Evolutionary conservation across 2,329 filamentous ascomycete species (phyloP).

Genomic region (Exophiala alcalophila): DNA sequence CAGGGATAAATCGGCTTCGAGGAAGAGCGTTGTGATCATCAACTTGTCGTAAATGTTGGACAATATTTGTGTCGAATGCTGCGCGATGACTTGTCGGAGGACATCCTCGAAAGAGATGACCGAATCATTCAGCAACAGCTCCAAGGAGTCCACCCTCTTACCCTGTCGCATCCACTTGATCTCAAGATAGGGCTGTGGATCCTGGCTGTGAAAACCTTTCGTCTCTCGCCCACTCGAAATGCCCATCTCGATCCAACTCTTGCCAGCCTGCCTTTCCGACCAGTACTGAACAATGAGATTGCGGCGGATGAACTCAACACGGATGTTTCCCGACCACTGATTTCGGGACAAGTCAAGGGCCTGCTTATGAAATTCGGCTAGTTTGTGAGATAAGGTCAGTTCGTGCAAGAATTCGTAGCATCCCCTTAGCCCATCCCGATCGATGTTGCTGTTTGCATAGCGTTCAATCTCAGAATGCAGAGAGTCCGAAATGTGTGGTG

Average conservation of each 20-base stretch:
- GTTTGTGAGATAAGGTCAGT: slow-evolving; percentile 84
- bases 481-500: slow-evolving; percentile 61
- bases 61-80: slow-evolving; percentile 71
- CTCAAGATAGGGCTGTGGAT: slow-evolving; percentile 37
- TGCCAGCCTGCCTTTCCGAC: slow-evolving; percentile 65
- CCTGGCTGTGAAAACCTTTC: slow-evolving; percentile 14
- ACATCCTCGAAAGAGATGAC: slow-evolving; percentile 71
- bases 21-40: slow-evolving; percentile 58
- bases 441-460: slow-evolving; percentile 69
- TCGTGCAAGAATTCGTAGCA: slow-evolving; percentile 88
- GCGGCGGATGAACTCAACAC: slow-evolving; percentile 75
- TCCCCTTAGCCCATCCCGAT: slow-evolving; percentile 67
- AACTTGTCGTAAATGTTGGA: slow-evolving; percentile 63
- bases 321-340: slow-evolving; percentile 75
- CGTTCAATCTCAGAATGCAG: slow-evolving; percentile 65
- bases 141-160: slow-evolving; percentile 66
- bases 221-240: slow-evolving; percentile 61
- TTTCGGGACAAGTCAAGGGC: slow-evolving; percentile 65
- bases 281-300: slow-evolving; percentile 90
- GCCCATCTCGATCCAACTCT: slow-evolving; percentile 89
- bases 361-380: slow-evolving; percentile 76
- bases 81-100: slow-evolving; percentile 69
- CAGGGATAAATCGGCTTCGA: slow-evolving; percentile 58
- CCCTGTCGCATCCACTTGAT: slow-evolving; percentile 81
- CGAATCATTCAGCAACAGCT: slow-evolving; percentile 64